Conservation (phyloP, 2,329 filamentous ascomycete genomes). For the Scedosporium boydii region DNA sequence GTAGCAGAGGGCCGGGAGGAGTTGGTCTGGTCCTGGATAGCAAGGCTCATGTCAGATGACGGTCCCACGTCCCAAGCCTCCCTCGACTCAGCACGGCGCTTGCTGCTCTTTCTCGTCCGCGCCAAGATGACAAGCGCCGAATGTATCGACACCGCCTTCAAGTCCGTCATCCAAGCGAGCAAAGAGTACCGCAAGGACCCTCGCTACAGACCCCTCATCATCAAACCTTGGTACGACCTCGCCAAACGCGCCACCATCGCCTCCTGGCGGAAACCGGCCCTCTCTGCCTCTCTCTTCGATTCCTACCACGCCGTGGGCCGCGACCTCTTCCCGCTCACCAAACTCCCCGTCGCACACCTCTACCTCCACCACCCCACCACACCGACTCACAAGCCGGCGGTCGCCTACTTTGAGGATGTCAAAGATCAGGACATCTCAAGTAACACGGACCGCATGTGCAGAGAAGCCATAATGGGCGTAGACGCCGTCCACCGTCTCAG, state of each 20-base stretch:
- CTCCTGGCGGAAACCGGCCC: conserved; percentile 32
- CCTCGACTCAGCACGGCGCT: conserved; percentile 16
- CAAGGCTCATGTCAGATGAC: conserved; percentile 24
- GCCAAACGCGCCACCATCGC: conserved; percentile 45
- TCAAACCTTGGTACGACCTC: conserved; percentile 33
- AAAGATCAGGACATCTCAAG: conserved; percentile 6
- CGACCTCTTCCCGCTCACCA: conserved; percentile 18
- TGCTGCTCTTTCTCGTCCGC: conserved; percentile 32
- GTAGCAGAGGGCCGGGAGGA: conserved; percentile 42
- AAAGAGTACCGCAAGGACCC: conserved; percentile 26
- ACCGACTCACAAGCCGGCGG: conserved; percentile 36
- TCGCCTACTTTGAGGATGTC: conserved; percentile 30
- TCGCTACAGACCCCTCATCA: conserved; percentile 24
- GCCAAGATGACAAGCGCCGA: conserved; percentile 22
- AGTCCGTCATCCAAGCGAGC: conserved; percentile 36
- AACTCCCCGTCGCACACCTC: conserved; percentile 42
- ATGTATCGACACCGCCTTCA: conserved; percentile 37
- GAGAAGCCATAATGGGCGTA: conserved; percentile 14
- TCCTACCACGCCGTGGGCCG: conserved; percentile 37
- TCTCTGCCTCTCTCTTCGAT: conserved; percentile 41
- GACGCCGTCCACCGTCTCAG: conserved; percentile 26
- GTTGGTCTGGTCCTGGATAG: conserved; percentile 43
- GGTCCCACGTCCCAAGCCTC: conserved; percentile 13
- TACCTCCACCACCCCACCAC: conserved; percentile 43
- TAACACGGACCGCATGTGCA: neutral